phyloP scores from a whole-genome alignment of 768 basidiomycete species.

The Clitopilus hobsonii region DNA sequence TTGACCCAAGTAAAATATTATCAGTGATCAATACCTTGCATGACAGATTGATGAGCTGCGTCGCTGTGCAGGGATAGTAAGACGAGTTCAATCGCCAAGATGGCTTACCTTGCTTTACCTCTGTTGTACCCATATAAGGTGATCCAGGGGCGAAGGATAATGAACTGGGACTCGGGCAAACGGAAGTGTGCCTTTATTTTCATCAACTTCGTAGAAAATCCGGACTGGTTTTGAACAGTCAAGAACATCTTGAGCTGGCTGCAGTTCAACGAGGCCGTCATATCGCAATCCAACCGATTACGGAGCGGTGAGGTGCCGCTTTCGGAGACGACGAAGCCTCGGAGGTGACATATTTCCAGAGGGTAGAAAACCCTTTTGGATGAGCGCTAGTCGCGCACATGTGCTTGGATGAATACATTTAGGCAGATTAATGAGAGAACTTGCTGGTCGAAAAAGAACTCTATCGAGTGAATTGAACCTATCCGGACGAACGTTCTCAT shows the following conservation, averaged over 20 bases:
- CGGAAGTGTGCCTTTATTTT: background rate
- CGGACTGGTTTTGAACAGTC: background rate
- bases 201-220: background rate
- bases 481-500: conserved; percentile 5
- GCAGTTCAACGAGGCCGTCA: background rate
- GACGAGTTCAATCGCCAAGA: background rate
- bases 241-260: background rate
- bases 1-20: conserved; percentile 1
- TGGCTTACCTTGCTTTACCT: background rate
- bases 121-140: background rate
- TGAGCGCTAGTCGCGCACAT: background rate
- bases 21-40: background rate
- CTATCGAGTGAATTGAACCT: background rate
- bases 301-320: background rate
- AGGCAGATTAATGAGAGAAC: background rate
- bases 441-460: background rate
- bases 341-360: background rate
- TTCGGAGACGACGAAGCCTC: conserved; percentile 1
- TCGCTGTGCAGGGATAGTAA: background rate
- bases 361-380: background rate
- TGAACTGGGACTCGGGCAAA: conserved; percentile 1
- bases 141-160: background rate
- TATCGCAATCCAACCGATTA: background rate
- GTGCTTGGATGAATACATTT: background rate
- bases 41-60: background rate